Percentiles rank a stretch among this genome's conserved stretches.
Conservation (phyloP, 2,329 filamentous ascomycete species). For the Aspergillus hortae region DNA sequence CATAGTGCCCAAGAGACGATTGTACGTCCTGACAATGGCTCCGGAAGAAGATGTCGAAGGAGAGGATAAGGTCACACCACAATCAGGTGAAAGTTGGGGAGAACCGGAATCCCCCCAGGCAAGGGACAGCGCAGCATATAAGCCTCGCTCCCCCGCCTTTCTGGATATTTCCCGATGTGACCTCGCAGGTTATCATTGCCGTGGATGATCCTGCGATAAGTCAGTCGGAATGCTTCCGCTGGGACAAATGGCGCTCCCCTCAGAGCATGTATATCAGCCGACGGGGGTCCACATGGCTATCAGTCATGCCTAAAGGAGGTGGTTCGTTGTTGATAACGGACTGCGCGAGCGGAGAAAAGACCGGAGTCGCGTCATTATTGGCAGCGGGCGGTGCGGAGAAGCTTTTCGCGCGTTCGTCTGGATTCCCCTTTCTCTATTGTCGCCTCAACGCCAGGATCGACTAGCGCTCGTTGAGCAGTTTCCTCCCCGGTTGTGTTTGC, state of each 20-base stretch:
- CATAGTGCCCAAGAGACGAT: slow-evolving; percentile 15
- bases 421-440: neutral
- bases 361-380: neutral
- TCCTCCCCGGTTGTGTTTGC: no score
- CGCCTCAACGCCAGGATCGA: neutral
- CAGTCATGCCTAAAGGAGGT: neutral
- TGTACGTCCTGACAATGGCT: no score
- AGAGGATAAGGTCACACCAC: neutral
- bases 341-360: neutral
- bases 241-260: neutral
- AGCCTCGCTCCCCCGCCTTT: neutral
- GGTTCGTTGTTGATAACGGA: neutral
- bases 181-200: no score
- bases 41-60: no score
- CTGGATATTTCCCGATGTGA: neutral
- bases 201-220: neutral
- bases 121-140: neutral
- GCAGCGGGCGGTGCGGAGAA: neutral
- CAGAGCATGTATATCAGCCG: neutral
- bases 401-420: neutral
- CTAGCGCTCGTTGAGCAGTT: neutral
- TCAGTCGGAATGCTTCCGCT: neutral
- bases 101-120: neutral
- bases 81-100: neutral
- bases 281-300: neutral